Evolutionary conservation across 768 basidiomycete species (phyloP), one percentile per base, ranked within the genome.

Genomic region (Mycena pura): DNA sequence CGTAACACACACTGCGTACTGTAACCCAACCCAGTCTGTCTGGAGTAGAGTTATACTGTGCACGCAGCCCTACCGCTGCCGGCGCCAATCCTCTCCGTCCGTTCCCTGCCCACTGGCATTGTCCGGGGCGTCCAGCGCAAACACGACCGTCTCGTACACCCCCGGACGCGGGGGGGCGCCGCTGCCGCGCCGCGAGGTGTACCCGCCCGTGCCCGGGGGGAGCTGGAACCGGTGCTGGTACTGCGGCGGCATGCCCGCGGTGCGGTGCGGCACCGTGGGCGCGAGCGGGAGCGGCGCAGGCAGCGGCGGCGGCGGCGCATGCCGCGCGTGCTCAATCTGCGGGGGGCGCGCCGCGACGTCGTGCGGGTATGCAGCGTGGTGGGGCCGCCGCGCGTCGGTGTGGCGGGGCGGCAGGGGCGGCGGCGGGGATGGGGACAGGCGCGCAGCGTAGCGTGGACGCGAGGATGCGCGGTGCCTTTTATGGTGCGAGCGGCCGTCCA

Each of bases 141-240:
- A 65, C 17, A 65, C 60, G 13, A 65, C 44, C 22, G 64, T 65
- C 34, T 65, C 64, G 28, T 65, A 65, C 32, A 55, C 60, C 7
- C 64, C 64, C 3, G 54, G 60, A 7, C 60, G 60, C 48, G 57
- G 32, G 25, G 27, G 10, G 5, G n/a, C n/a, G n/a, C n/a, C n/a
- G n/a, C n/a, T n/a, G n/a, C n/a, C n/a, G n/a, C 60, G 54, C 17
- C 60, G 40, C 8, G 47, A 17, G 13, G 19, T 41, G 15, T 53
- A 25, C 34, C 21, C 21, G 9, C 34, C 49, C 7, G 31, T 13
- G 11, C 34, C 55, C 17, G 44, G 17, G 4, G 14, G 14, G 19
- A 57, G 48, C 11, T 57, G 64, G 32, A 65, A 65, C 17, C 64
- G 64, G 24, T 65, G 64, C 45, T 65, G 59, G 32, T 65, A 60